Evolutionary conservation across 2,329 filamentous ascomycete species (phyloP).

Genomic region (Chaetomium globosum): DNA sequence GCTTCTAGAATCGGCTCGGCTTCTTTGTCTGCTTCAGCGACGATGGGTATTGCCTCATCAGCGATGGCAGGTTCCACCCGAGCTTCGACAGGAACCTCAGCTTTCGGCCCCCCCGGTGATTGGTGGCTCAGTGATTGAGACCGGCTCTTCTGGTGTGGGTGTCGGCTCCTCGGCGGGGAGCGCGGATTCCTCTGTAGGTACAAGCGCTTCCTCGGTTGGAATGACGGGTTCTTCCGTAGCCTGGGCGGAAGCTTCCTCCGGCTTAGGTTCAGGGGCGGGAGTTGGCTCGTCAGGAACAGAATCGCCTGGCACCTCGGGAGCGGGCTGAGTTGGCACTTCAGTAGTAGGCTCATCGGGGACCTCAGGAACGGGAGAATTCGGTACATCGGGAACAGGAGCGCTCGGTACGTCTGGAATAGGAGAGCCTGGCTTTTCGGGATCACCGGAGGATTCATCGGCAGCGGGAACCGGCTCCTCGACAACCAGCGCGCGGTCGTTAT

Average conservation of each 20-base stretch:
- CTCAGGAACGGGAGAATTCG: slow-evolving; percentile 11
- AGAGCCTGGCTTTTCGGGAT: slow-evolving; percentile 2
- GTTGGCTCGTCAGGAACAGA: slow-evolving; percentile 6
- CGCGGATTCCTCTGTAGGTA: too few species aligned
- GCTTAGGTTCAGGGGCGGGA: neutral
- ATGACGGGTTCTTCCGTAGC: neutral
- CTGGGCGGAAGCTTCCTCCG: slow-evolving; percentile 8
- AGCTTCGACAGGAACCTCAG: neutral
- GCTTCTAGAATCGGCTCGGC: too few species aligned
- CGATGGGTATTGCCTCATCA: neutral
- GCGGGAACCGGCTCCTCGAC: neutral
- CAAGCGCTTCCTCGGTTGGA: too few species aligned
- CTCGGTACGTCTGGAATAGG: neutral
- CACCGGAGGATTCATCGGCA: neutral
- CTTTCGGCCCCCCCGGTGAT: neutral
- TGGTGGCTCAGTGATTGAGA: neutral
- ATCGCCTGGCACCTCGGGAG: slow-evolving; percentile 21
- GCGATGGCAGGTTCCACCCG: neutral
- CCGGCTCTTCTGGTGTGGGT: slow-evolving; percentile 1
- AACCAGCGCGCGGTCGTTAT: neutral
- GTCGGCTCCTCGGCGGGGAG: neutral
- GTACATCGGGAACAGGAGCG: slow-evolving; percentile 3
- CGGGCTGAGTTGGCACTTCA: neutral
- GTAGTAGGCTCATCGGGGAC: neutral
- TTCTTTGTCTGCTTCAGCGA: too few species aligned